Evolutionary conservation across 768 basidiomycete genomes (phyloP).

Genomic region (Serendipita sp.): DNA sequence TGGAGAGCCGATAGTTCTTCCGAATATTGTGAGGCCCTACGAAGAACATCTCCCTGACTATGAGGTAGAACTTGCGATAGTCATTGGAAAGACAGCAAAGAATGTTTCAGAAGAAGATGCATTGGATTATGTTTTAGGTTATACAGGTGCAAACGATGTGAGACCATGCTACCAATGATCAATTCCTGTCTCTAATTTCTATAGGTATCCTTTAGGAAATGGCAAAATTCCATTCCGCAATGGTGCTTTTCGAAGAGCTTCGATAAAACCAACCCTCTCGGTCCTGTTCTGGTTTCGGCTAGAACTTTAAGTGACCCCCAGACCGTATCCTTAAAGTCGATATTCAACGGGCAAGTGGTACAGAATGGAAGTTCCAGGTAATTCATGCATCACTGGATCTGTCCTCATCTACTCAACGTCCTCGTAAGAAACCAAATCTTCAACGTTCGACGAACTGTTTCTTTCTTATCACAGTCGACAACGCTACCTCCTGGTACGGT

Average conservation of each 20-base stretch:
- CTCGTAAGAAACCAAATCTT: constrained; percentile 60
- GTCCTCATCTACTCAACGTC: too few species aligned
- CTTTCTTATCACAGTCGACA: constrained; percentile 71
- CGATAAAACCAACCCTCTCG: constrained; percentile 54
- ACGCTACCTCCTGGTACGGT: constrained; percentile 68
- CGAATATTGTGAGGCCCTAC: constrained; percentile 50
- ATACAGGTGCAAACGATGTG: constrained; percentile 68
- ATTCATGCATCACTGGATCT: constrained; percentile 14
- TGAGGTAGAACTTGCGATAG: constrained; percentile 65
- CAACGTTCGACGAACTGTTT: constrained; percentile 54
- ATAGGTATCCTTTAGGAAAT: constrained; percentile 67
- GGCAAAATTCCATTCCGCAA: constrained; percentile 65
- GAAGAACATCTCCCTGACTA: constrained; percentile 63
- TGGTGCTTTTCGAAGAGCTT: constrained; percentile 84
- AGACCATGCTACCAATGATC: constrained; percentile 10
- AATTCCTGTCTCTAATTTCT: background rate
- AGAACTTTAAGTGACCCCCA: constrained; percentile 50
- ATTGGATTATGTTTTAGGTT: constrained; percentile 72
- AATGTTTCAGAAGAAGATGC: constrained; percentile 68
- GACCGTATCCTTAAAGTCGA: constrained; percentile 40
- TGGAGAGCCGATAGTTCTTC: constrained; percentile 45
- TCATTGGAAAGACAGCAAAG: constrained; percentile 69
- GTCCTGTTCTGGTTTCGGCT: constrained; percentile 63
- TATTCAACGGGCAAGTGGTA: constrained; percentile 47
- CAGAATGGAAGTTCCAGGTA: constrained; percentile 73